These are phyloP conservation scores for Apiospora saccharicola DNA, from an alignment of 2,329 filamentous ascomycete species.

Conservation along the genomic window DNA sequence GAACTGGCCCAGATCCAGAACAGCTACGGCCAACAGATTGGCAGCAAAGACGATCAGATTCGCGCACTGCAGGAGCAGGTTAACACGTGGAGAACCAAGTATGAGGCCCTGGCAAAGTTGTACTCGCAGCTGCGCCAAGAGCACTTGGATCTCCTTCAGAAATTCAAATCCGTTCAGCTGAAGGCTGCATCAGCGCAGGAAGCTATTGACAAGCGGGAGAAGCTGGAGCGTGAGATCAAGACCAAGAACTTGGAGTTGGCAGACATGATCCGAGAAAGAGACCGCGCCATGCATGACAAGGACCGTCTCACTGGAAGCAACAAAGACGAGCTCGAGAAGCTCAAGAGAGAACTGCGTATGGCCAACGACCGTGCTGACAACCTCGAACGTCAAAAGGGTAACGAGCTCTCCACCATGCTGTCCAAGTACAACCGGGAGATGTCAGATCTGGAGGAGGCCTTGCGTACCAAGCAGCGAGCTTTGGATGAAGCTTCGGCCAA, in stretches of 20 bases:
- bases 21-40: slow-evolving; percentile 84
- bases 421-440: slow-evolving; percentile 97
- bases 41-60: slow-evolving; percentile 94
- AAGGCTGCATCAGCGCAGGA: slow-evolving; percentile 98
- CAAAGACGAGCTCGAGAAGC: slow-evolving; percentile 92
- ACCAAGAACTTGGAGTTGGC: slow-evolving; percentile 99
- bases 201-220: slow-evolving; percentile 92
- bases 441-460: slow-evolving; percentile 91
- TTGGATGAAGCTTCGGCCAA: slow-evolving; percentile 84
- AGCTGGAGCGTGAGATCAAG: slow-evolving; percentile 96
- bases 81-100: slow-evolving; percentile 97
- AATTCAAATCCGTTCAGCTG: slow-evolving; percentile 94
- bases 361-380: slow-evolving; percentile 92
- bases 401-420: slow-evolving; percentile 92
- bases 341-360: slow-evolving; percentile 91
- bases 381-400: slow-evolving; percentile 90
- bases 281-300: slow-evolving; percentile 91
- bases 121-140: slow-evolving; percentile 96
- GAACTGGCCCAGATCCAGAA: slow-evolving; percentile 84
- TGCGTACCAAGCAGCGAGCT: slow-evolving; percentile 85
- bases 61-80: slow-evolving; percentile 93
- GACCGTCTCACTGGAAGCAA: slow-evolving; percentile 86
- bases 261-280: slow-evolving; percentile 97
- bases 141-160: slow-evolving; percentile 92
- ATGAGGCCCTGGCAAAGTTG: slow-evolving; percentile 93